A percentile compares a stretch with the other conserved stretches of the same genome.
phyloP scores from a whole-genome alignment of 1,284 basidiomycete species.

The Moesziomyces sp. region DNA sequence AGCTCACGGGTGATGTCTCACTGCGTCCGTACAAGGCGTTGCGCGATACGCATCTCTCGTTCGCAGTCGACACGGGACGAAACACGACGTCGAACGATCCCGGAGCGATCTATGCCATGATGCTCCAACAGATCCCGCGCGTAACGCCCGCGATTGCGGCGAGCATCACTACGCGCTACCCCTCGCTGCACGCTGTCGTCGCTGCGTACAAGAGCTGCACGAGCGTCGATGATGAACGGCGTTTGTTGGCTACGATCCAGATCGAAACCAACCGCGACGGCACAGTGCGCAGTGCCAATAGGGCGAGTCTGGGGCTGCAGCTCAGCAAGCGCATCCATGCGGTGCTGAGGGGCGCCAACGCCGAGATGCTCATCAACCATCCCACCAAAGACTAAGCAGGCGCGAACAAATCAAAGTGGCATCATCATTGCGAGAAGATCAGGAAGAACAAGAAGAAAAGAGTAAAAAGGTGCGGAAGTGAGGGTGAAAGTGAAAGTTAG shows the following conservation, averaged over 20 bases:
- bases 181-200: slow-evolving; percentile 16
- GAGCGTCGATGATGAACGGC: slow-evolving; percentile 12
- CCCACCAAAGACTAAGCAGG: slow-evolving; percentile 23
- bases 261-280: slow-evolving; percentile 36
- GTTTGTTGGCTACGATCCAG: slow-evolving; percentile 16
- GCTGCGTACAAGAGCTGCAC: slow-evolving; percentile 23
- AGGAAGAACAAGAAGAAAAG: too few relatives aligned
- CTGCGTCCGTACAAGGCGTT: slow-evolving; percentile 46
- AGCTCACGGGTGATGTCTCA: slow-evolving; percentile 35
- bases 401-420: background rate
- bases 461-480: background rate
- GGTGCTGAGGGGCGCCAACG: slow-evolving; percentile 22
- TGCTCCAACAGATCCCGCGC: slow-evolving; percentile 46
- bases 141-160: slow-evolving; percentile 35
- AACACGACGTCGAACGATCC: slow-evolving; percentile 30
- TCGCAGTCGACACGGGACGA: slow-evolving; percentile 40
- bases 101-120: slow-evolving; percentile 24
- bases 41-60: slow-evolving; percentile 40
- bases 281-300: slow-evolving; percentile 21
- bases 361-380: slow-evolving; percentile 36
- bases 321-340: slow-evolving; percentile 40
- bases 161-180: slow-evolving; percentile 36
- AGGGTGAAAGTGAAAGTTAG: slow-evolving; percentile 4
- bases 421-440: too few relatives aligned
- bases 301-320: slow-evolving; percentile 26